A percentile compares a stretch with the other conserved stretches of the same genome.
Evolutionary conservation across 768 basidiomycete genomes (phyloP).

Genomic region (Ramaria sp.): DNA sequence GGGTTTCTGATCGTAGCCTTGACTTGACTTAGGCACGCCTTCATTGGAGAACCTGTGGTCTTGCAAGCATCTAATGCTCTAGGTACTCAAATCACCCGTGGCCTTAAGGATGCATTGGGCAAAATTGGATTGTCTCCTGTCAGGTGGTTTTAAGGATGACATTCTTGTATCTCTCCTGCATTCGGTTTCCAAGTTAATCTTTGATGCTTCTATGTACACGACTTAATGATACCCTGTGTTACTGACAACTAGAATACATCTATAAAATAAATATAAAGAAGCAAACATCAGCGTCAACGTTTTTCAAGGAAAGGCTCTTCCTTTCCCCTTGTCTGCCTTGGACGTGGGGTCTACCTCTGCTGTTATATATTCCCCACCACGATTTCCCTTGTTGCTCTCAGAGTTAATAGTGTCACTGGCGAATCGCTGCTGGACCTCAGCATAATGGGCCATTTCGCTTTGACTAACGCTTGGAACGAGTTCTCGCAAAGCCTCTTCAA

Average conservation of each 20-base stretch:
- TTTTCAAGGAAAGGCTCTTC: slow-evolving; percentile 1
- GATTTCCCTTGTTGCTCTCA: not conserved
- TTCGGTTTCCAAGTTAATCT: too few relatives aligned
- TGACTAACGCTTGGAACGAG: slow-evolving; percentile 77
- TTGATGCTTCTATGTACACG: not conserved
- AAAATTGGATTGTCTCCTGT: slow-evolving; percentile 14
- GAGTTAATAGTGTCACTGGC: slow-evolving; percentile 26
- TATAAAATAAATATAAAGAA: too few relatives aligned
- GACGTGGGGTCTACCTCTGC: not conserved
- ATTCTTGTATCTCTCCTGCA: not conserved
- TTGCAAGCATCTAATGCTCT: slow-evolving; percentile 31
- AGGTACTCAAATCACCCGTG: slow-evolving; percentile 33
- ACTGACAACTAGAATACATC: not conserved
- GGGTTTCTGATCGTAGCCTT: not conserved
- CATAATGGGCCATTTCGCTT: slow-evolving; percentile 80
- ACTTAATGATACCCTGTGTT: slow-evolving; percentile 2
- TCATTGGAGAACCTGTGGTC: slow-evolving; percentile 37
- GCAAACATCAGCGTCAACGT: not conserved
- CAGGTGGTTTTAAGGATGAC: slow-evolving; percentile 39
- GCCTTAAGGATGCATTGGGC: slow-evolving; percentile 43
- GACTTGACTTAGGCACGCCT: slow-evolving; percentile 33
- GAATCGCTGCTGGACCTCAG: slow-evolving; percentile 57
- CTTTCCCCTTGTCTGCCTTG: slow-evolving; percentile 10
- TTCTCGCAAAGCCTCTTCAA: slow-evolving; percentile 56
- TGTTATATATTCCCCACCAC: not conserved